Percentiles rank a stretch among this genome's conserved stretches.
Conservation (phyloP, 78 protist genomes). For the Dictyostelium brefeldianum region DNA sequence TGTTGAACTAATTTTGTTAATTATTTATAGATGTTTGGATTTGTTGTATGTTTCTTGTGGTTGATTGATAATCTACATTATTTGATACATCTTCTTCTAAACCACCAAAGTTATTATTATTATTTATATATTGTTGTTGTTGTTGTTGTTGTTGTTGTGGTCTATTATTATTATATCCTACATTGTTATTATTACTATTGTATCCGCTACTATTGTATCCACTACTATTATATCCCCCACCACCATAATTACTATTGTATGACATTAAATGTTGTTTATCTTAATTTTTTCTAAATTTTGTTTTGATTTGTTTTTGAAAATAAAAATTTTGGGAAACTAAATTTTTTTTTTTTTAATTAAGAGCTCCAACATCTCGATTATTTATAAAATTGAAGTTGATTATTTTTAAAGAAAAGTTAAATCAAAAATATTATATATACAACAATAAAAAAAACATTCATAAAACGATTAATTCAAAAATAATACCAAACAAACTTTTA, state of each 20-base stretch:
- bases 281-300: too few species aligned
- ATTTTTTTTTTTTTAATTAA: too few species aligned
- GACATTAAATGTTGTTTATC: too few species aligned
- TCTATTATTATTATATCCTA: slow-evolving; percentile 1
- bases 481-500: too few species aligned
- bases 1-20: slow-evolving; percentile 46
- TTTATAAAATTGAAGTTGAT: too few species aligned
- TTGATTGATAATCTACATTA: slow-evolving; percentile 47
- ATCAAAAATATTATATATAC: too few species aligned
- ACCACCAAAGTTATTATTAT: background rate
- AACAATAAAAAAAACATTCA: too few species aligned
- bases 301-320: too few species aligned
- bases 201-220: slow-evolving; percentile 15
- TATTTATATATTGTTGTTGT: background rate
- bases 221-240: background rate
- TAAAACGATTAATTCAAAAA: too few species aligned
- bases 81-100: slow-evolving; percentile 9
- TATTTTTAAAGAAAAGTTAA: too few species aligned
- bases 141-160: slow-evolving; percentile 16
- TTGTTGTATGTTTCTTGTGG: slow-evolving; percentile 27
- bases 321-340: too few species aligned
- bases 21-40: slow-evolving; percentile 11
- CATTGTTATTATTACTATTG: background rate
- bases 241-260: background rate
- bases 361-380: too few species aligned